These are phyloP conservation scores for Cryphonectria carpinicola DNA, from an alignment of 2,329 filamentous ascomycete genomes.

Conservation along the genomic window DNA sequence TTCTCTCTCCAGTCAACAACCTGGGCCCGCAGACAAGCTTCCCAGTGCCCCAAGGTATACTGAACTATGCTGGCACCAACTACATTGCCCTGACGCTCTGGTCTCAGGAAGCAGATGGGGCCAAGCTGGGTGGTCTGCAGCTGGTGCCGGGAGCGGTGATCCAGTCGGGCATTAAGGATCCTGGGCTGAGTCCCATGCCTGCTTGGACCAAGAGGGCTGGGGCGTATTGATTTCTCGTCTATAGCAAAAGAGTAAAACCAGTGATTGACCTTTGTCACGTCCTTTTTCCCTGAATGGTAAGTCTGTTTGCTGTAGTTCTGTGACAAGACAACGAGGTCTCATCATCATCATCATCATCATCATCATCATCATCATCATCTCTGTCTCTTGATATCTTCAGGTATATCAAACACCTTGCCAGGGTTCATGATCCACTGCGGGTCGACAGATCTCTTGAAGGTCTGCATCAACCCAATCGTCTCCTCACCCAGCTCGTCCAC, in stretches of 20 bases:
- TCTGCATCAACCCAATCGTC: constrained; percentile 68
- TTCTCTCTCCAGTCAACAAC: constrained; percentile 56
- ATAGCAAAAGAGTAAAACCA: not conserved
- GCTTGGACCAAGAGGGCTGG: constrained; percentile 50
- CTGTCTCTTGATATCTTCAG: constrained; percentile 10
- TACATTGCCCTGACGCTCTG: constrained; percentile 71
- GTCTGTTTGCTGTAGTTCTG: not conserved
- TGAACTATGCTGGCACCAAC: constrained; percentile 73
- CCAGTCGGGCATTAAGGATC: constrained; percentile 51
- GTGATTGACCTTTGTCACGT: not conserved
- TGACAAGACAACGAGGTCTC: not conserved
- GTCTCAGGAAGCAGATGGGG: constrained; percentile 62
- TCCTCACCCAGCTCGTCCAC: constrained; percentile 61
- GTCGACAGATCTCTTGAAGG: constrained; percentile 64
- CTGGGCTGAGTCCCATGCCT: constrained; percentile 50
- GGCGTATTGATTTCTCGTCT: constrained; percentile 48
- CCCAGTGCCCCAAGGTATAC: constrained; percentile 73
- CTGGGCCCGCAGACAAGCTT: constrained; percentile 75
- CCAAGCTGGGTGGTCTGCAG: constrained; percentile 58
- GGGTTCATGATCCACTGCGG: constrained; percentile 55
- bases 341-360: constrained; percentile 5
- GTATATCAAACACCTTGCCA: constrained; percentile 45
- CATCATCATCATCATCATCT: not conserved
- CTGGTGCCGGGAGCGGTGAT: constrained; percentile 54
- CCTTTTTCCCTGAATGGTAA: not conserved